These are phyloP conservation scores for Termitomyces sp. DNA, from an alignment of 768 basidiomycete species.

Conservation along the genomic window DNA sequence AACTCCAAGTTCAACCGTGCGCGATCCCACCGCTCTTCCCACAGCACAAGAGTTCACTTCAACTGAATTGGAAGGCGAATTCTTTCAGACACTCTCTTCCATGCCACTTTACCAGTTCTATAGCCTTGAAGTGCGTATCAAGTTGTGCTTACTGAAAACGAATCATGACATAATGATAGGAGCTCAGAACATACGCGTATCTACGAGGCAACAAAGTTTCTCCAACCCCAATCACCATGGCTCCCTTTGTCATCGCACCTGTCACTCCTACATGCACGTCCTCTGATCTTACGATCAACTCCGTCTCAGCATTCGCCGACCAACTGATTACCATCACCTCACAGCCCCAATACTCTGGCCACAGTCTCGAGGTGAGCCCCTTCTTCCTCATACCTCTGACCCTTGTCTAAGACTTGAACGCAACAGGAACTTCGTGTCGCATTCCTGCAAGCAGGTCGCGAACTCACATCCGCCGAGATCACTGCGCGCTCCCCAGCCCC, in stretches of 20 bases:
- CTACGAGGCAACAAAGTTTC: constrained; percentile 30
- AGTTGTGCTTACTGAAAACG: not conserved
- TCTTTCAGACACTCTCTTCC: constrained; percentile 34
- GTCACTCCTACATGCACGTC: not conserved
- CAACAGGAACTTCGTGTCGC: constrained; percentile 52
- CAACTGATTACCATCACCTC: constrained; percentile 34
- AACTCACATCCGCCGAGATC: constrained; percentile 41
- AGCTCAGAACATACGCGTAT: constrained; percentile 42
- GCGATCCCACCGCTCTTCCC: constrained; percentile 20
- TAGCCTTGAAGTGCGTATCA: constrained; percentile 39
- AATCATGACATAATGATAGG: constrained; percentile 36
- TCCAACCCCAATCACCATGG: constrained; percentile 24
- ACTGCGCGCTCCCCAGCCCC: not conserved
- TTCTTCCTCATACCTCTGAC: not conserved
- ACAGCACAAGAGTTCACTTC: constrained; percentile 19
- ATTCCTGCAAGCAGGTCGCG: constrained; percentile 36
- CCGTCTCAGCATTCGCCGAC: constrained; percentile 24
- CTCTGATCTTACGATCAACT: constrained; percentile 1
- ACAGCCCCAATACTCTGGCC: constrained; percentile 34
- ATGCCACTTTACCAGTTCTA: constrained; percentile 33
- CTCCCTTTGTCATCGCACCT: constrained; percentile 19
- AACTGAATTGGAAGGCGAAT: constrained; percentile 21
- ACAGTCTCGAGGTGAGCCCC: constrained; percentile 45
- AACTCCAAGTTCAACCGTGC: constrained; percentile 15
- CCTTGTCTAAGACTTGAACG: not conserved